Percentiles rank a stretch among this genome's conserved stretches.
Evolutionary conservation across 148 eudicot genomes (phyloP).

Genomic region (Camellia lanceoleosa): DNA sequence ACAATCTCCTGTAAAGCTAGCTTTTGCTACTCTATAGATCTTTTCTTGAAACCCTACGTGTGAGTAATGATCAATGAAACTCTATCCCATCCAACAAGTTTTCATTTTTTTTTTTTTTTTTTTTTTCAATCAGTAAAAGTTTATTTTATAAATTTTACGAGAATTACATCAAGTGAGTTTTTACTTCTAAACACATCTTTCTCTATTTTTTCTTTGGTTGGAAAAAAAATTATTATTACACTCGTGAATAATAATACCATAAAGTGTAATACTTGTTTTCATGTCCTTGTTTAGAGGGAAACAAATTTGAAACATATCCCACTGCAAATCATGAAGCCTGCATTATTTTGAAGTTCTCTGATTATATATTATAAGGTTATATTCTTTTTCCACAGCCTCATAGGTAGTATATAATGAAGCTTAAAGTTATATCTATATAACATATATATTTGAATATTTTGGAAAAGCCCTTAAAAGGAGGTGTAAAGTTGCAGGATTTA

Average conservation of each 20-base stretch:
- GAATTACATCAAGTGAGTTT: background rate
- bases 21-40: background rate
- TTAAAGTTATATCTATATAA: constrained; percentile 18
- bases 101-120: background rate
- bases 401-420: constrained; percentile 1
- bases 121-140: background rate
- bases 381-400: constrained; percentile 6
- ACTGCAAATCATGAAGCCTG: constrained; percentile 16
- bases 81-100: background rate
- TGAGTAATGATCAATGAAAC: background rate
- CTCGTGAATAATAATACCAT: background rate
- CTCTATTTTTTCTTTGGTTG: too few relatives aligned
- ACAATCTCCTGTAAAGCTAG: background rate
- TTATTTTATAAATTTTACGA: too few relatives aligned
- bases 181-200: background rate
- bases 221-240: background rate
- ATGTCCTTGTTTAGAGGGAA: constrained; percentile 10
- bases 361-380: background rate
- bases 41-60: background rate
- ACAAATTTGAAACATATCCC: constrained; percentile 8
- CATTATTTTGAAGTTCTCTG: constrained; percentile 7
- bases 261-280: background rate
- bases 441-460: constrained; percentile 6
- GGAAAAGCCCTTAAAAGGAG: constrained; percentile 43
- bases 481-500: constrained; percentile 38